Base-by-base conservation (phyloP, 2,329 filamentous ascomycete genomes). In the Cyclaneusma minus region DNA sequence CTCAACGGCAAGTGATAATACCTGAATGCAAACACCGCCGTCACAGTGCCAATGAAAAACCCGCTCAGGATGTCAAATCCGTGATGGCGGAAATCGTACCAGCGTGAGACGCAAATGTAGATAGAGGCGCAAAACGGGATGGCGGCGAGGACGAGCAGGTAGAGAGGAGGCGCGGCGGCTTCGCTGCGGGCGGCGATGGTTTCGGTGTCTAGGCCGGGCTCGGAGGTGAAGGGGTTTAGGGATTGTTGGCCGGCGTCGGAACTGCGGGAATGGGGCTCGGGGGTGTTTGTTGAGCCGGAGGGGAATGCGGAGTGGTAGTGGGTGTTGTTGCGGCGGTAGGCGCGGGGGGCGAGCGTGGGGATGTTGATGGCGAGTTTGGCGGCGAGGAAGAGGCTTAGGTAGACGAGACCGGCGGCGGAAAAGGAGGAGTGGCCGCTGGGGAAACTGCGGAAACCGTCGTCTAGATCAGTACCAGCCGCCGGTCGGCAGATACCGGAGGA, bases 11-110 rank as follows among this genome's bases (percentile, higher is more conserved):
- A 55, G 45, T 94, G 83, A 46, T 93, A 94, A 56, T 76, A 82
- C 13, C 79, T 64, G 56, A 93, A 93, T 3, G 74, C 67, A 39
- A 87, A 71, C 47, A 74, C 73, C 12, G 80, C 68, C 19, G 68
- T 68, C 22, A 72, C 52, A 9, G 75, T 63, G 6, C 87, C 87
- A 34, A 94, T 77, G 8, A 79, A 37, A 29, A 75, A 78, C n/a
- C 87, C 87, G 35, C 79, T 82, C 3, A 94, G 54, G 37, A 94
- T 80, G 37, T 95, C 87, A 47, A 93, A 87, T n/a, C 76, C 84
- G 47, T 87, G 80, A 50, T 95, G 87, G 20, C 81, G 72, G 55
- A 76, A 91, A 49, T 94, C 76, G 32, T 76, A 84, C 66, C 77
- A 95, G 7, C 87, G 77, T 2, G 82, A 87, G 15, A 74, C 69